phyloP scores from a whole-genome alignment of 148 eudicot genomes.

The Fagopyrum homotropicum region DNA sequence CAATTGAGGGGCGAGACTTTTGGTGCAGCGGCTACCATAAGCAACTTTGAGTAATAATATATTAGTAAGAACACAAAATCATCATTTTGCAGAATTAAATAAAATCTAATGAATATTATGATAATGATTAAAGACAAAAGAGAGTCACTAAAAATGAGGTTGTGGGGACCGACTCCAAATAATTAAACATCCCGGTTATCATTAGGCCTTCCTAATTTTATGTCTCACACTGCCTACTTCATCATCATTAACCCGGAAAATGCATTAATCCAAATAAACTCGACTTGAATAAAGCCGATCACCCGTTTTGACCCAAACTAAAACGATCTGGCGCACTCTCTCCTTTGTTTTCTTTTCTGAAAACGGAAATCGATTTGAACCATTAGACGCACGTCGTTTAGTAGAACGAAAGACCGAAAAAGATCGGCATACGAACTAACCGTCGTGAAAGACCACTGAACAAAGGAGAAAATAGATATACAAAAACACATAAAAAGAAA shows the following conservation, averaged over 20 bases:
- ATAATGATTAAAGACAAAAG: neutral
- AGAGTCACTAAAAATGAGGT: neutral
- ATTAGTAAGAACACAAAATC: neutral
- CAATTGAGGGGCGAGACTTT: constrained; percentile 9
- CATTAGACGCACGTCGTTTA: no score
- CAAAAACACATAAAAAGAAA: no score
- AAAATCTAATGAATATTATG: neutral
- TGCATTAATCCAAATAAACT: no score
- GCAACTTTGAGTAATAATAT: neutral
- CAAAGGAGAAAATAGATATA: no score
- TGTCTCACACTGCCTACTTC: neutral
- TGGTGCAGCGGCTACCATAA: constrained; percentile 7
- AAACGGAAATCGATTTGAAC: no score
- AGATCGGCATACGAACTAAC: no score
- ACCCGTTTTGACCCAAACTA: no score
- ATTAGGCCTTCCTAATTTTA: constrained; percentile 2
- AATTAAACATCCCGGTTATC: neutral
- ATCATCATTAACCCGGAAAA: neutral
- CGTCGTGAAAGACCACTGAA: no score
- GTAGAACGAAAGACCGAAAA: no score
- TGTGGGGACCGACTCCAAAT: neutral
- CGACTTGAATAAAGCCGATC: no score
- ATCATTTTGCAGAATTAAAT: neutral
- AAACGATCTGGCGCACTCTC: no score
- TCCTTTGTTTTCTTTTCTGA: no score